A percentile compares a stretch with the other conserved stretches of the same genome.
Evolutionary conservation across 345 rosid species (phyloP).

Genomic region (Citrus sp.): DNA sequence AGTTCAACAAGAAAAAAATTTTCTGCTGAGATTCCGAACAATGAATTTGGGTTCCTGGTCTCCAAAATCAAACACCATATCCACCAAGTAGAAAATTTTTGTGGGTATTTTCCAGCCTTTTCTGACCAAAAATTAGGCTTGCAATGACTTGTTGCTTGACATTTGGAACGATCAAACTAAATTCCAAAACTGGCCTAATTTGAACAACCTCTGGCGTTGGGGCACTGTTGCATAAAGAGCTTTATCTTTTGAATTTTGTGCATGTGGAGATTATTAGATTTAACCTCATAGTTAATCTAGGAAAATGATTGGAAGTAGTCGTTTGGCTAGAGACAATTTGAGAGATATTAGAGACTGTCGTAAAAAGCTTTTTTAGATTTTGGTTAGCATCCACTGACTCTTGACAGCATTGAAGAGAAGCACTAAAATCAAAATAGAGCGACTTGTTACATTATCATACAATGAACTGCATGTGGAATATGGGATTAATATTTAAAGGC

Average conservation of each 20-base stretch:
- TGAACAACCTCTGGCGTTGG: constrained; percentile 10
- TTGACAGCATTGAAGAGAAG: background rate
- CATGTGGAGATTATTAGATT: background rate
- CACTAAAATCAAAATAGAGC: background rate
- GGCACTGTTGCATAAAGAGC: background rate
- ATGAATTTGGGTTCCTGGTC: constrained; percentile 3
- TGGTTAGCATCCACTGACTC: background rate
- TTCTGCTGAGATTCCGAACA: background rate
- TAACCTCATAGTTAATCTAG: background rate
- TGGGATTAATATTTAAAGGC: too few relatives aligned
- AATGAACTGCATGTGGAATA: too few relatives aligned
- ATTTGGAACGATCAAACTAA: background rate
- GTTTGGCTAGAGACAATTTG: background rate
- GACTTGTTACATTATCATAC: background rate
- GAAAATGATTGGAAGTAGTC: background rate
- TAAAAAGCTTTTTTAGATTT: background rate
- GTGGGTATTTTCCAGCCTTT: constrained; percentile 15
- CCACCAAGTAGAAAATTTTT: background rate
- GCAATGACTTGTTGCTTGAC: background rate
- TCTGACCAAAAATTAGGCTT: constrained; percentile 17
- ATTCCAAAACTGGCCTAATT: constrained; percentile 3
- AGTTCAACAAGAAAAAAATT: background rate
- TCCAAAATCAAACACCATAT: background rate
- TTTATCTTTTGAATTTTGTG: constrained; percentile 7
- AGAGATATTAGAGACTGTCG: background rate